Evolutionary conservation across 768 basidiomycete genomes (phyloP).

Genomic region (Kwoniella dendrophila): DNA sequence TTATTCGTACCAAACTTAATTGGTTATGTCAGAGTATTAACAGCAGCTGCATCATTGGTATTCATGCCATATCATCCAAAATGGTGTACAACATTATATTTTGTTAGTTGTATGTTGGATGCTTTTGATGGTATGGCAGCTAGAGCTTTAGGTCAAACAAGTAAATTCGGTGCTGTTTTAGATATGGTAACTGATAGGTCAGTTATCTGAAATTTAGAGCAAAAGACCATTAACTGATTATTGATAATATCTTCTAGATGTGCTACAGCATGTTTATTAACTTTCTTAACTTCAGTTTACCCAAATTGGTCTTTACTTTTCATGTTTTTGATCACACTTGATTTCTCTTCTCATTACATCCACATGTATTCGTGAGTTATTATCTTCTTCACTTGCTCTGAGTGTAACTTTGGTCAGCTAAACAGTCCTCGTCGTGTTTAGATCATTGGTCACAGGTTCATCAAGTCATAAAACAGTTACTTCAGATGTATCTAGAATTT

Average conservation of each 20-base stretch:
- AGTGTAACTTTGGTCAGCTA: not conserved
- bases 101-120: conserved; percentile 87
- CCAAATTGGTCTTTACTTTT: conserved; percentile 80
- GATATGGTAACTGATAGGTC: conserved; percentile 99
- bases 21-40: conserved; percentile 82
- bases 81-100: conserved; percentile 85
- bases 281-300: conserved; percentile 89
- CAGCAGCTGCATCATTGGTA: conserved; percentile 83
- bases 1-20: conserved; percentile 97
- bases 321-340: conserved; percentile 93
- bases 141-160: conserved; percentile 81
- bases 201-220: conserved; percentile 40
- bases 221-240: not conserved
- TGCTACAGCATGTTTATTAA: conserved; percentile 91
- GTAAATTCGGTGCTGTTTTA: conserved; percentile 94
- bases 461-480: conserved; percentile 89
- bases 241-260: conserved; percentile 63
- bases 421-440: no score
- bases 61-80: conserved; percentile 96
- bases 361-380: conserved; percentile 93
- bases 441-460: conserved; percentile 78
- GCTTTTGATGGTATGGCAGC: conserved; percentile 94
- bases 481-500: conserved; percentile 86
- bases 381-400: not conserved
- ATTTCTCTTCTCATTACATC: conserved; percentile 98